Conservation (phyloP, 495 filamentous ascomycete genomes). For the Neurospora sublineolata region DNA sequence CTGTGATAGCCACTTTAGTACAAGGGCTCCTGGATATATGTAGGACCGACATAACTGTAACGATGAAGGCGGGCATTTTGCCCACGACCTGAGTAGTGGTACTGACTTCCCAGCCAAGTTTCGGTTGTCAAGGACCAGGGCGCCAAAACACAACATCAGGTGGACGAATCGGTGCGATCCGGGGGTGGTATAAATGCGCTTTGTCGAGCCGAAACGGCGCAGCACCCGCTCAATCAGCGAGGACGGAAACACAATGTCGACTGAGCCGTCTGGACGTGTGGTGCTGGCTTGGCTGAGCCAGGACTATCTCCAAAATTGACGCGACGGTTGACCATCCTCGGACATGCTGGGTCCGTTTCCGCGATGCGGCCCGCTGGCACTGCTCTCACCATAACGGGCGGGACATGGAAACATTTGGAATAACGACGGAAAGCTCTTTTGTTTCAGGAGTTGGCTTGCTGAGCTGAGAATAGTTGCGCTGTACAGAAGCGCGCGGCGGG, state of each 20-base stretch:
- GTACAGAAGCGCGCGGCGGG: not conserved
- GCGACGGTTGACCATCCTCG: not conserved
- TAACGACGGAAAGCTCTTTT: not conserved
- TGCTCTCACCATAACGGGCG: not conserved
- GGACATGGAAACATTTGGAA: not conserved
- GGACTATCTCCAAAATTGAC: not conserved
- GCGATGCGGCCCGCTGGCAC: not conserved
- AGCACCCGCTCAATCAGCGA: not conserved
- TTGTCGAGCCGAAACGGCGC: not conserved
- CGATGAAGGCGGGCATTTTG: not conserved
- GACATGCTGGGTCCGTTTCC: not conserved
- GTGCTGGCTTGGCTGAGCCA: not conserved
- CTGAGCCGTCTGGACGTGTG: not conserved
- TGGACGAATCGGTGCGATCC: not conserved
- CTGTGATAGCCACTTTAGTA: not conserved
- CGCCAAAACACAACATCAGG: not conserved
- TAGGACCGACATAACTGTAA: not conserved
- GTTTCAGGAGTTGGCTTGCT: not conserved
- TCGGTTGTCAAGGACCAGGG: not conserved
- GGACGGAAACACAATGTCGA: not conserved
- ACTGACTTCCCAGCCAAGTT: not conserved
- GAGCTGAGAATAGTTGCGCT: not conserved
- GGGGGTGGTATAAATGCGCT: not conserved
- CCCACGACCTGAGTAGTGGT: not conserved
- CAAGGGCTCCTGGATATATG: not conserved